Percentiles rank a stretch among this genome's conserved stretches.
Conservation (phyloP, 371 early-diverging fungal species). For the Mucor plumbeus region DNA sequence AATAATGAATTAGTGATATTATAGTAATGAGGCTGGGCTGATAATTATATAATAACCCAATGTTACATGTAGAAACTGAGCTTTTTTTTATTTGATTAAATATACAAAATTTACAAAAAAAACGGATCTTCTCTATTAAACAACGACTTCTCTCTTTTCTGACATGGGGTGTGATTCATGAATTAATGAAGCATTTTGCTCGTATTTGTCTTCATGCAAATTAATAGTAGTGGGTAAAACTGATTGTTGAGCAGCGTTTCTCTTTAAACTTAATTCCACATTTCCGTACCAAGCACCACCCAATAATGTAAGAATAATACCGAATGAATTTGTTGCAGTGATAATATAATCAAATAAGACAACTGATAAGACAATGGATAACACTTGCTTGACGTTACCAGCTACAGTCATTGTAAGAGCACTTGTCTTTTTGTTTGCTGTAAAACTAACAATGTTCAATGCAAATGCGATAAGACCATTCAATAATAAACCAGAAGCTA, state of each 20-base stretch:
- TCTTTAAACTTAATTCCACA: conserved; percentile 3
- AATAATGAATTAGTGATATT: too few relatives aligned
- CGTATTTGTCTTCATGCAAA: neutral
- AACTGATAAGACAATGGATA: conserved; percentile 80
- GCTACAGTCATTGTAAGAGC: conserved; percentile 91
- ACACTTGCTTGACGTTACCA: conserved; percentile 85
- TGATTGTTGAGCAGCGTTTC: neutral
- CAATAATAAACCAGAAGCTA: conserved; percentile 63
- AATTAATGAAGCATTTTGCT: neutral
- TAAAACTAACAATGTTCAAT: conserved; percentile 82
- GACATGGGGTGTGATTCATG: neutral
- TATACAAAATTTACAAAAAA: conserved; percentile 4
- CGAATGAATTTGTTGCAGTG: conserved; percentile 68
- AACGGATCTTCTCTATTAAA: neutral
- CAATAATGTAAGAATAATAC: conserved; percentile 76
- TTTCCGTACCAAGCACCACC: conserved; percentile 73
- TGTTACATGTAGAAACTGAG: neutral
- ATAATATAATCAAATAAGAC: conserved; percentile 75
- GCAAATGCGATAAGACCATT: conserved; percentile 87
- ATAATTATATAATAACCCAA: neutral
- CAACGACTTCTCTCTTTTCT: conserved; percentile 3
- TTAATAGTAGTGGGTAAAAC: neutral
- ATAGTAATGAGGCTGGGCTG: neutral
- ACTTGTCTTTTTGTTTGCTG: conserved; percentile 83
- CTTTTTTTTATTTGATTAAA: conserved; percentile 8